These are phyloP conservation scores for Pelargonium australe DNA, from an alignment of 441 rosid genomes.

Conservation along the genomic window DNA sequence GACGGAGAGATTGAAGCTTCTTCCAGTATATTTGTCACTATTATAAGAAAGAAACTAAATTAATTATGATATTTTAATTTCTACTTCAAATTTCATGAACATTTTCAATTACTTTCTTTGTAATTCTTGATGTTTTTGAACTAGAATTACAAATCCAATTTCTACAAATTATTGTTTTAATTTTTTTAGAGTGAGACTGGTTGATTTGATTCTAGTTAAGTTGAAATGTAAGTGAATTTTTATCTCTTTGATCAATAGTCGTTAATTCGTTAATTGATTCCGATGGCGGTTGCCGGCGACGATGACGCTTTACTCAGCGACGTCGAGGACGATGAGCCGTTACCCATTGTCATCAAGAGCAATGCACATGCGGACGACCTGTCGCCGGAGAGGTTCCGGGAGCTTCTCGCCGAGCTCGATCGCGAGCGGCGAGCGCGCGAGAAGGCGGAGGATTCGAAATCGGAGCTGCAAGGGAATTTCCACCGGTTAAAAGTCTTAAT, in stretches of 20 bases:
- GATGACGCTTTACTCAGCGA: slow-evolving; percentile 80
- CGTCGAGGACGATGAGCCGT: slow-evolving; percentile 67
- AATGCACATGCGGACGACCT: slow-evolving; percentile 37
- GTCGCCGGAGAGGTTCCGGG: slow-evolving; percentile 44
- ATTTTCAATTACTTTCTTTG: too few species aligned
- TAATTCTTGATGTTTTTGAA: too few species aligned
- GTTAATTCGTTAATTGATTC: neutral
- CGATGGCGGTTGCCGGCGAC: slow-evolving; percentile 44
- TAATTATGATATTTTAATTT: too few species aligned
- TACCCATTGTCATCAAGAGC: slow-evolving; percentile 30
- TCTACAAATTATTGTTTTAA: too few species aligned
- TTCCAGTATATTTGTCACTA: too few species aligned
- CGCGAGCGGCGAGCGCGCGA: slow-evolving; percentile 71
- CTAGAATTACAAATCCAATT: too few species aligned
- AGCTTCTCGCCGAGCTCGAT: slow-evolving; percentile 65
- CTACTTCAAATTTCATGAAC: too few species aligned
- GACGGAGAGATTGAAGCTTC: too few species aligned
- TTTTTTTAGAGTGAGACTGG: too few species aligned
- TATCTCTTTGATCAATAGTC: neutral
- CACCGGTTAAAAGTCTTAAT: slow-evolving; percentile 61
- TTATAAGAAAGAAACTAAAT: too few species aligned
- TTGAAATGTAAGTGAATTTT: neutral
- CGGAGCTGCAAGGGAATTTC: slow-evolving; percentile 52
- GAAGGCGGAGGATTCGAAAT: slow-evolving; percentile 57
- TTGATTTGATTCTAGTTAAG: neutral